A percentile compares a stretch with the other conserved stretches of the same genome.
phyloP scores from a whole-genome alignment of 345 rosid species.

The Gossypium anomalum region DNA sequence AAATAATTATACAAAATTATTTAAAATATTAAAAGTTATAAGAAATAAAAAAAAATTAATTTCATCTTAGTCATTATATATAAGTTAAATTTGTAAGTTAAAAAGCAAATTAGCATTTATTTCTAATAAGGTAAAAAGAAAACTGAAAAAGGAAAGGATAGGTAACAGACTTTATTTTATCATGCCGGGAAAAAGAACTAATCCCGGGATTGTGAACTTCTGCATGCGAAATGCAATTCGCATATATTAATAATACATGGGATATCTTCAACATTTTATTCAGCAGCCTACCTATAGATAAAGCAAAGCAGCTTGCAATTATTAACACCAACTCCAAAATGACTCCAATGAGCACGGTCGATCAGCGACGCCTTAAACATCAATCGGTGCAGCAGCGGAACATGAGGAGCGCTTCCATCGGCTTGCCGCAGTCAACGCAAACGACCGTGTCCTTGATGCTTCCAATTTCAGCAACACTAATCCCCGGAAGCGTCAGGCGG shows the following conservation, averaged over 20 bases:
- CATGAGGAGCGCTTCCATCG: neutral
- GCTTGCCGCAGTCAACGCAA: slow-evolving; percentile 45
- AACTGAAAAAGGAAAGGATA: too few species aligned
- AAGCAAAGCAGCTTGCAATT: neutral
- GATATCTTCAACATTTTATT: neutral
- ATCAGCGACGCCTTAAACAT: neutral
- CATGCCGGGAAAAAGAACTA: neutral
- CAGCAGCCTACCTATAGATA: neutral
- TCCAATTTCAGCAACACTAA: neutral
- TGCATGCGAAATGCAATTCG: neutral
- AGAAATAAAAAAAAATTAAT: too few species aligned
- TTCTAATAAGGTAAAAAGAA: too few species aligned
- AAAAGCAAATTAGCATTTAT: too few species aligned
- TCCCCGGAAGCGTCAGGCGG: slow-evolving; percentile 46
- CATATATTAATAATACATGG: neutral
- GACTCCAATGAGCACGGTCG: neutral
- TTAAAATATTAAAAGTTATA: too few species aligned
- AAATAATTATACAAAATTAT: too few species aligned
- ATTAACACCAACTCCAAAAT: neutral
- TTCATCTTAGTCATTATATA: too few species aligned
- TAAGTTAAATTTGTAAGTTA: too few species aligned
- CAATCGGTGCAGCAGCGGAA: slow-evolving; percentile 38
- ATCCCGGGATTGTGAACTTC: neutral
- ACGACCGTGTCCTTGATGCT: slow-evolving; percentile 42
- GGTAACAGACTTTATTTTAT: neutral